Percentiles rank a stretch among this genome's conserved stretches.
Conservation (phyloP, 805 yeast genomes). For the Saccharomycopsis sp. region DNA sequence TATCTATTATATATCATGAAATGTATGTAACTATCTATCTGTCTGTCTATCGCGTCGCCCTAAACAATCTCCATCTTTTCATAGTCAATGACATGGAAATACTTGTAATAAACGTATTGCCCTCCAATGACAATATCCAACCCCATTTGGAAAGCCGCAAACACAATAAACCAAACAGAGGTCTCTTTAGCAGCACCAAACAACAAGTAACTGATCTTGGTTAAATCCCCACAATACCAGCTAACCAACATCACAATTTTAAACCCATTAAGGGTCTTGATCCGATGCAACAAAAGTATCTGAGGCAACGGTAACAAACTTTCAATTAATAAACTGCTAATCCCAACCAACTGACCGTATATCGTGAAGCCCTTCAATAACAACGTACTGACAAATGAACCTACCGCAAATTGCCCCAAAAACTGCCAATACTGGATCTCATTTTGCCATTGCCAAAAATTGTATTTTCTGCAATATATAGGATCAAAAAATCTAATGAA, state of each 20-base stretch:
- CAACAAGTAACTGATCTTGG: conserved; percentile 67
- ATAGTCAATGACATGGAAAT: conserved; percentile 25
- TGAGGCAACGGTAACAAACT: conserved; percentile 72
- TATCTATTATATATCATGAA: too few relatives aligned
- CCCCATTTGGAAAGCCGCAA: conserved; percentile 72
- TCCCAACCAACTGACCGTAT: conserved; percentile 49
- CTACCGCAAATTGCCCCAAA: conserved; percentile 37
- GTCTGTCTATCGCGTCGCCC: too few relatives aligned
- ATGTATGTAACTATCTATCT: too few relatives aligned
- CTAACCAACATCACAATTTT: conserved; percentile 65
- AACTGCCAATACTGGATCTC: conserved; percentile 57
- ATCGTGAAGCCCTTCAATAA: conserved; percentile 30
- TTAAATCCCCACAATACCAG: conserved; percentile 86
- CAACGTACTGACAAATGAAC: conserved; percentile 36
- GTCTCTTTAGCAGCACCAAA: conserved; percentile 63
- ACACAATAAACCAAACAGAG: conserved; percentile 55
- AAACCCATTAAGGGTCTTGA: conserved; percentile 71
- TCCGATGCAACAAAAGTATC: conserved; percentile 57
- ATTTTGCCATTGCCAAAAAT: conserved; percentile 85
- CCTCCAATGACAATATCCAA: conserved; percentile 67
- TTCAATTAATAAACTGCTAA: conserved; percentile 63
- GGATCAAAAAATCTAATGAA: conserved; percentile 62
- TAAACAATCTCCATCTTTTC: conserved; percentile 7
- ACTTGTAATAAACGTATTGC: conserved; percentile 62
- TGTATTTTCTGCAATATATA: conserved; percentile 52